phyloP scores from a whole-genome alignment of 768 basidiomycete genomes.

The Leccinum boreale region DNA sequence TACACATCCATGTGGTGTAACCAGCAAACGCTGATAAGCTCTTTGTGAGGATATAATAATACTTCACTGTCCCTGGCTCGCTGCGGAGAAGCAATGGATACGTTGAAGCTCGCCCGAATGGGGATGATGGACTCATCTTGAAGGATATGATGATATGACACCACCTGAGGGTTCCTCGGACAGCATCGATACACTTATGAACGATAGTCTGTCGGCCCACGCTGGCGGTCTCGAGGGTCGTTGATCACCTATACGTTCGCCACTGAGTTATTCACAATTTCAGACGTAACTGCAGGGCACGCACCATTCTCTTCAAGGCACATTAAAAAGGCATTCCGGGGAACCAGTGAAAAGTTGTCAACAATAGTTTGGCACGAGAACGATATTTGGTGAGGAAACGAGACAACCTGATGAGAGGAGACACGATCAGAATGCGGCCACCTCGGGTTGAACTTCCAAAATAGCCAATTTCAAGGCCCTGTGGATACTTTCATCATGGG shows the following conservation, averaged over 20 bases:
- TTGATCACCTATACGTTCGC: background rate
- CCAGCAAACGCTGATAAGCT: too few species aligned
- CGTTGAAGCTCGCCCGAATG: background rate
- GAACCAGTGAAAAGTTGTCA: conserved; percentile 25
- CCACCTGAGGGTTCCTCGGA: conserved; percentile 31
- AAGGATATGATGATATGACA: conserved; percentile 15
- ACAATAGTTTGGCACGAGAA: conserved; percentile 15
- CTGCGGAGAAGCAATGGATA: background rate
- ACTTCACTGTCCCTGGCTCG: too few species aligned
- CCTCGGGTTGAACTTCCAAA: conserved; percentile 22
- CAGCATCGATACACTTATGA: conserved; percentile 26
- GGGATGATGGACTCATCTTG: conserved; percentile 3
- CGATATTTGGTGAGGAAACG: background rate
- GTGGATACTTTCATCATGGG: conserved; percentile 24
- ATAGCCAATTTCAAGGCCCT: conserved; percentile 24
- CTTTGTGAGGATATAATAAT: too few species aligned
- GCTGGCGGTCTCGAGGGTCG: conserved; percentile 23
- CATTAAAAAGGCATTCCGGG: conserved; percentile 19
- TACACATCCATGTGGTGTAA: conserved; percentile 10
- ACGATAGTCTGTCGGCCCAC: conserved; percentile 20
- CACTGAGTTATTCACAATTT: conserved; percentile 12
- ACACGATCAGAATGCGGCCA: conserved; percentile 14
- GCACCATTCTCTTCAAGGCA: too few species aligned
- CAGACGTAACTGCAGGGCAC: conserved; percentile 11
- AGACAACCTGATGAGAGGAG: conserved; percentile 7